phyloP scores from a whole-genome alignment of 2,329 filamentous ascomycete species.

The Chaetomium sp. region DNA sequence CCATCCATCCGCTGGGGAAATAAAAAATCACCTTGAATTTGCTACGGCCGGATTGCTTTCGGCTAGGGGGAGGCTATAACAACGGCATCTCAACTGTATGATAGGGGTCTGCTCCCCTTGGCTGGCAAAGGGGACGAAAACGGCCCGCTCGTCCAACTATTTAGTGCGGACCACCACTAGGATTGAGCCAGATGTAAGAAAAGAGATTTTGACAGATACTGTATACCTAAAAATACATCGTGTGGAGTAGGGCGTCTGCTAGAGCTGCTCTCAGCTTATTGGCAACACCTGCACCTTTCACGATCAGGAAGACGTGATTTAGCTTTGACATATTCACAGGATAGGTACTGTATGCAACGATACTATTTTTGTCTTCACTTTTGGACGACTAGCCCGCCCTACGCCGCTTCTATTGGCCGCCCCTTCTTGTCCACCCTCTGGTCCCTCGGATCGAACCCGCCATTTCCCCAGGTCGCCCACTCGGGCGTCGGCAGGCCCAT shows the following conservation, averaged over 20 bases:
- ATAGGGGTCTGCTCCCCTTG: background rate
- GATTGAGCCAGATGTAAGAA: constrained; percentile 3
- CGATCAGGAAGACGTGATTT: background rate
- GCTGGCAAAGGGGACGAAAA: background rate
- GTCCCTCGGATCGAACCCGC: constrained; percentile 89
- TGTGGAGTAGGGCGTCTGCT: background rate
- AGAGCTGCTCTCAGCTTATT: constrained; percentile 11
- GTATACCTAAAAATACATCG: constrained; percentile 14
- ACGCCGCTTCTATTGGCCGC: constrained; percentile 47
- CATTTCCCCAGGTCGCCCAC: constrained; percentile 92
- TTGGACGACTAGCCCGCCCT: constrained; percentile 7
- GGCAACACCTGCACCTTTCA: constrained; percentile 2
- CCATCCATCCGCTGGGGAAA: no score
- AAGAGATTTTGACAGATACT: background rate
- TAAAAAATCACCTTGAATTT: no score
- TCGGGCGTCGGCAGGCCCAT: constrained; percentile 78
- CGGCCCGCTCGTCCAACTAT: background rate
- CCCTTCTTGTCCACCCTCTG: constrained; percentile 83
- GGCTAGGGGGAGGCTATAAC: no score
- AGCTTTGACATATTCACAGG: no score
- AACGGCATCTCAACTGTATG: no score
- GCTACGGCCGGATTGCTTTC: no score
- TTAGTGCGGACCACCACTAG: no score
- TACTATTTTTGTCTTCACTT: no score
- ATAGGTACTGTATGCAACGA: no score